phyloP scores from a whole-genome alignment of 768 basidiomycete species.

The Serendipita sp. region DNA sequence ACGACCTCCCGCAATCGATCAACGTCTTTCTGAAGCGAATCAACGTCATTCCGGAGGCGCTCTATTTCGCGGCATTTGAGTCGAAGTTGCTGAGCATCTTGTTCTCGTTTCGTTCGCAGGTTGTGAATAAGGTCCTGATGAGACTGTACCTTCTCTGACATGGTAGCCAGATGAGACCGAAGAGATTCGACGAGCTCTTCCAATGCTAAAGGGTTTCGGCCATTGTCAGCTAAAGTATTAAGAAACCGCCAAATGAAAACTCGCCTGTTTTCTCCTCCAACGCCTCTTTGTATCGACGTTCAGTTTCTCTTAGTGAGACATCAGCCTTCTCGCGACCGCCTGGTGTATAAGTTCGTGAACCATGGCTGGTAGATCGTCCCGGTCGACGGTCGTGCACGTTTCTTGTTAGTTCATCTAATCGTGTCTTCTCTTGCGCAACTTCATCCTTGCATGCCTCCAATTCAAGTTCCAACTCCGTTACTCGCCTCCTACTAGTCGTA shows the following conservation, averaged over 20 bases:
- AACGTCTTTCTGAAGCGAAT: slow-evolving; percentile 69
- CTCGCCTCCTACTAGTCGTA: slow-evolving; percentile 58
- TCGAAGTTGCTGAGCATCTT: slow-evolving; percentile 22
- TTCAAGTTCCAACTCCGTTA: slow-evolving; percentile 77
- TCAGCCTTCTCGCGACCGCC: slow-evolving; percentile 16
- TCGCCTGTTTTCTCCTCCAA: slow-evolving; percentile 83
- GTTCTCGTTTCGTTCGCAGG: slow-evolving; percentile 11
- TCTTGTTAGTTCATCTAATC: slow-evolving; percentile 36
- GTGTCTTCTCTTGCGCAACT: slow-evolving; percentile 50
- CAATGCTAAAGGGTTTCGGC: slow-evolving; percentile 54
- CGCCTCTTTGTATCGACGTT: slow-evolving; percentile 48
- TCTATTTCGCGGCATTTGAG: slow-evolving; percentile 54
- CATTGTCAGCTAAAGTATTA: background rate
- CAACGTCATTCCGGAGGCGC: slow-evolving; percentile 56
- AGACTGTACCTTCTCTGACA: slow-evolving; percentile 57
- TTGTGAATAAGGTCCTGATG: slow-evolving; percentile 20
- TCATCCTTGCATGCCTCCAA: slow-evolving; percentile 74
- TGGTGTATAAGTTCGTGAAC: background rate
- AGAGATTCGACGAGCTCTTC: slow-evolving; percentile 65
- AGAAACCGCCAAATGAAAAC: too few species aligned
- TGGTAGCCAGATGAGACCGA: slow-evolving; percentile 55
- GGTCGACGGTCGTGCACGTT: slow-evolving; percentile 9
- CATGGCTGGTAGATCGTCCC: background rate
- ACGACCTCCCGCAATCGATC: slow-evolving; percentile 76
- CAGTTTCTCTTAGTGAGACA: slow-evolving; percentile 8